Conservation (phyloP, 2,329 filamentous ascomycete species). For the Beauveria scarabaeidicola region DNA sequence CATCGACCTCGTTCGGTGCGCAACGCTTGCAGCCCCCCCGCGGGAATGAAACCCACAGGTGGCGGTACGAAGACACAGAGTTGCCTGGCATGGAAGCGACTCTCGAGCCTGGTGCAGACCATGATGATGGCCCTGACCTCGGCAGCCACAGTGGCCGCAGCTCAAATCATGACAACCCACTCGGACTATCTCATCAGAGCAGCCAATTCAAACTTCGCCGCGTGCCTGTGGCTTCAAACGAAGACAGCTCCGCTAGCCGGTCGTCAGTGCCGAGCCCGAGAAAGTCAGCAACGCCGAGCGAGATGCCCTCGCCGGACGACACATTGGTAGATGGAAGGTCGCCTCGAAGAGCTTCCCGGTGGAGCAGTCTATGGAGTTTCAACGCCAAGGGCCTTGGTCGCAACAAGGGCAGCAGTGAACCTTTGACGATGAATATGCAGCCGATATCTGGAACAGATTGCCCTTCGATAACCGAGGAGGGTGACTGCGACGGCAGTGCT, state of each 20-base stretch:
- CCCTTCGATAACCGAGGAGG: background rate
- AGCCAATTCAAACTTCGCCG: background rate
- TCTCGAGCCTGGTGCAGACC: background rate
- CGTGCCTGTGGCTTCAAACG: background rate
- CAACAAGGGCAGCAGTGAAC: background rate
- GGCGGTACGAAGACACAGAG: background rate
- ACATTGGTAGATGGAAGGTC: background rate
- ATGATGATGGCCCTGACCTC: background rate
- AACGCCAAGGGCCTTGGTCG: background rate
- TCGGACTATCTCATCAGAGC: background rate
- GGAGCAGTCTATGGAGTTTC: background rate
- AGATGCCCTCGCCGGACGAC: background rate
- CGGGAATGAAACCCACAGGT: background rate
- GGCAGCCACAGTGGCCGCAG: background rate
- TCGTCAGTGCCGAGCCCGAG: background rate
- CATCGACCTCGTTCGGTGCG: background rate
- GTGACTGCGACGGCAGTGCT: background rate
- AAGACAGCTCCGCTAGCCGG: background rate
- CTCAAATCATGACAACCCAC: background rate
- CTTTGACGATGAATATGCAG: background rate
- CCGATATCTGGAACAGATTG: background rate
- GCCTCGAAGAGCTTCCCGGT: background rate
- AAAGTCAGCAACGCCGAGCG: background rate
- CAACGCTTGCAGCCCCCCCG: too few relatives aligned
- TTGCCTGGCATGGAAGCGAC: too few relatives aligned